Evolutionary conservation across 2,329 filamentous ascomycete species (phyloP).

Genomic region (Curvularia sp.): DNA sequence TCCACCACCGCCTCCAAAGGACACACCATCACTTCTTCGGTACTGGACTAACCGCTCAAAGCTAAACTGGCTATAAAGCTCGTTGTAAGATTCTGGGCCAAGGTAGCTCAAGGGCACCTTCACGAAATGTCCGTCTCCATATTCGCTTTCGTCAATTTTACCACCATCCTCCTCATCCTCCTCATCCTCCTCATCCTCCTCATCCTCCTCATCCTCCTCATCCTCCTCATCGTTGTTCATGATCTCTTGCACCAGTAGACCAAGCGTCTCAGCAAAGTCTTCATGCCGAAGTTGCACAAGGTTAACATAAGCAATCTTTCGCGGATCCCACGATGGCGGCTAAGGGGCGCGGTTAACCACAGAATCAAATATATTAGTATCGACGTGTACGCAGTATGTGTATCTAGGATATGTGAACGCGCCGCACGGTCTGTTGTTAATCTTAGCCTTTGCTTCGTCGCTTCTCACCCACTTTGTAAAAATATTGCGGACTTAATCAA

Average conservation of each 20-base stretch:
- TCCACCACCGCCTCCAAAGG: background rate
- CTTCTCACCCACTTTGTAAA: background rate
- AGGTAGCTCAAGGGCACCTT: background rate
- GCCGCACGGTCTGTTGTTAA: background rate
- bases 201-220: background rate
- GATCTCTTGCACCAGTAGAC: background rate
- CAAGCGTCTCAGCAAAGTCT: background rate
- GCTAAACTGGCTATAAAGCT: background rate
- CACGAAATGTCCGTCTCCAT: background rate
- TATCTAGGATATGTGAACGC: background rate
- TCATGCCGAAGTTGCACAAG: background rate
- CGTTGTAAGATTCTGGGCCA: background rate
- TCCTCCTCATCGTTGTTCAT: background rate
- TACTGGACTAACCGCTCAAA: background rate
- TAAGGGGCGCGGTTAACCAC: background rate
- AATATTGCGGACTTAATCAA: background rate
- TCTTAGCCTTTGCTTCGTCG: background rate
- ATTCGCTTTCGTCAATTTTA: background rate
- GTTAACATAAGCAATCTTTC: background rate
- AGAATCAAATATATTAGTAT: background rate
- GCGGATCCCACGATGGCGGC: background rate
- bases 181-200: too few species aligned
- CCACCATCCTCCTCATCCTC: too few species aligned
- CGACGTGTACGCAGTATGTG: background rate
- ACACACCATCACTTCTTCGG: background rate